Conservation (phyloP, 2,329 filamentous ascomycete species). For the Xylariaceae sp. region DNA sequence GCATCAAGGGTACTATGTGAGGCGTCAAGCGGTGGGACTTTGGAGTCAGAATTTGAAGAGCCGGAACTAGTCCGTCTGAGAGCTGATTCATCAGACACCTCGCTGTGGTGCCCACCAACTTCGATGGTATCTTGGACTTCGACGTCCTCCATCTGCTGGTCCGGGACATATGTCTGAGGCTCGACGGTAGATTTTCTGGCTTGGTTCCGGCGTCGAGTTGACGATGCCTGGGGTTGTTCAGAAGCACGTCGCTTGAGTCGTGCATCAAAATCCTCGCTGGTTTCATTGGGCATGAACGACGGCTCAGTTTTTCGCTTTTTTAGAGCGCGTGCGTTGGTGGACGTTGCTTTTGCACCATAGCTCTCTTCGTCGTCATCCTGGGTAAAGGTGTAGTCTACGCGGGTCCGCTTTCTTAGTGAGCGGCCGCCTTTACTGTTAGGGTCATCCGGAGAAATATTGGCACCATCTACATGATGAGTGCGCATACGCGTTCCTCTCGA, state of each 20-base stretch:
- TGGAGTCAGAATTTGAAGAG: constrained; percentile 31
- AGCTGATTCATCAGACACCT: constrained; percentile 37
- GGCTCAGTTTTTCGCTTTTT: constrained; percentile 37
- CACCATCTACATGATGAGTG: constrained; percentile 44
- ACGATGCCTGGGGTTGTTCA: constrained; percentile 34
- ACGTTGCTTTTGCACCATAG: constrained; percentile 29
- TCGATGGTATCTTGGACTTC: constrained; percentile 62
- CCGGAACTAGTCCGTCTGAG: constrained; percentile 37
- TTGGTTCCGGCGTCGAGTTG: constrained; percentile 29
- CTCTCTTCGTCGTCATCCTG: constrained; percentile 52
- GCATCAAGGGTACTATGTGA: constrained; percentile 9
- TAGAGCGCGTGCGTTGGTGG: constrained; percentile 30
- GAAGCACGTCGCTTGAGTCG: constrained; percentile 36
- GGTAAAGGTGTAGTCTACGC: constrained; percentile 60
- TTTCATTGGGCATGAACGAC: constrained; percentile 26
- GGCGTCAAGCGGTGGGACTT: constrained; percentile 11
- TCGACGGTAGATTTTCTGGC: constrained; percentile 36
- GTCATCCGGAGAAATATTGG: constrained; percentile 47
- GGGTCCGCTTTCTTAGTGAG: constrained; percentile 58
- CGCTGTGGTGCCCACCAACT: constrained; percentile 50
- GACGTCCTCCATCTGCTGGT: constrained; percentile 44
- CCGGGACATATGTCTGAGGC: constrained; percentile 28
- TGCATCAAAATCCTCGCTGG: constrained; percentile 30
- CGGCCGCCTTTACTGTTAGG: constrained; percentile 59
- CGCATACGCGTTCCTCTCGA: constrained; percentile 47